A percentile compares a stretch with the other conserved stretches of the same genome.
phyloP scores from a whole-genome alignment of 305 asterid species.

The Fraxinus paxiana region DNA sequence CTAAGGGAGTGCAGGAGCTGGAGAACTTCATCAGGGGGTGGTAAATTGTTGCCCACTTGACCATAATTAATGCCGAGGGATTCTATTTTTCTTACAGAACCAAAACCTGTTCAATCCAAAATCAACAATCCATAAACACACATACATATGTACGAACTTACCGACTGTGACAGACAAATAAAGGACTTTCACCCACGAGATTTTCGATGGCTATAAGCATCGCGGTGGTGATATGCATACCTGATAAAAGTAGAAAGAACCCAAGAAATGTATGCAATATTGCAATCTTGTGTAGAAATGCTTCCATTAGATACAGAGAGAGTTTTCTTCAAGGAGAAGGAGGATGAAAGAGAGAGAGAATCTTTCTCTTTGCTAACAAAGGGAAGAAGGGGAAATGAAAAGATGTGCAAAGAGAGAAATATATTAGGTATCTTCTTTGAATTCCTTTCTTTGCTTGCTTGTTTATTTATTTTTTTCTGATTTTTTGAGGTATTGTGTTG shows the following conservation, averaged over 20 bases:
- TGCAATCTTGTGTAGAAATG: constrained; percentile 31
- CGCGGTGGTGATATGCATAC: constrained; percentile 22
- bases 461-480: constrained; percentile 28
- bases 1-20: constrained; percentile 54
- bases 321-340: constrained; percentile 12
- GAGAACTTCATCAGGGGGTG: constrained; percentile 59
- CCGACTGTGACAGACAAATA: neutral
- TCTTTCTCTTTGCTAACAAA: constrained; percentile 18
- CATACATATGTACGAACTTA: neutral
- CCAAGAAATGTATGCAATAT: constrained; percentile 50
- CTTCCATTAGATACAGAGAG: constrained; percentile 33
- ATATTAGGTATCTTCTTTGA: constrained; percentile 24
- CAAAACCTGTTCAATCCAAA: constrained; percentile 31
- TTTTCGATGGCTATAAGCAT: neutral
- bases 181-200: neutral
- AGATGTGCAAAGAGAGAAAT: constrained; percentile 6
- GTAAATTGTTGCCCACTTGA: constrained; percentile 80
- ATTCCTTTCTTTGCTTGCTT: constrained; percentile 78
- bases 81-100: constrained; percentile 32
- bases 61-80: constrained; percentile 89
- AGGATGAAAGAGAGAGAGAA: constrained; percentile 5
- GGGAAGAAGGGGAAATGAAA: constrained; percentile 34
- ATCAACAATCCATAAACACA: neutral
- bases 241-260: constrained; percentile 44
- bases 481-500: constrained; percentile 25